Base-by-base conservation (phyloP, 1,284 basidiomycete genomes). In the Tetrapyrgos nigripes region DNA sequence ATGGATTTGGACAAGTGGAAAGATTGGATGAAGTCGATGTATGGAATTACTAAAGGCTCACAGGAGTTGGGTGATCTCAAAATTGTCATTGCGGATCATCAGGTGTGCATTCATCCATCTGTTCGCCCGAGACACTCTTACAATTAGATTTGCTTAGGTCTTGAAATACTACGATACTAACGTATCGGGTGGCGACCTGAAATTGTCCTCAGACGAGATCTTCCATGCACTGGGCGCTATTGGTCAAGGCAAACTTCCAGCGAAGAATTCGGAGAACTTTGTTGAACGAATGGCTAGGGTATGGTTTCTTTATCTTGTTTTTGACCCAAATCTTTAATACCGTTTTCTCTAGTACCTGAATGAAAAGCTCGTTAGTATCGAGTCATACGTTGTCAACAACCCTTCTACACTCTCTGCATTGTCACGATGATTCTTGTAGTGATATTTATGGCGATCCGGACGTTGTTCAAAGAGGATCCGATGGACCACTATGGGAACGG, bases 1-100 rank as follows among this genome's bases (percentile, higher is more conserved):
- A 94, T 96, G 83, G 92, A 97, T 68, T 83, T 79, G 0, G 86
- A 86, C 24, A 83, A 81, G 70, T 96, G 94, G 94, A 79, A 75
- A 19, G 87, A 83, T 55, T 97, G 94, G 94, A 77, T 96, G 74
- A 93, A 91, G 79, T 88, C 86, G 64, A 94, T 93, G 85, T 97
- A 96, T 72, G 88, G 88, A 1, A 76, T 93, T 61, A 69, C 66
- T 21, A 69, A 66, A 48, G 67, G 67, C 0, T 65, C 58, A 10
- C 63, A 63, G 19, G 69, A 74, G 40, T 46, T 77, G 55, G 78
- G 81, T 13, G 77, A 84, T 53, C 85, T 89, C 0, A 73, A 73
- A 4, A 80, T 94, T 11, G 81, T 96, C 17, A 82, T 97, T 53
- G 83, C 91, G 1, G 91, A 97, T 73, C 93, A 96, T 59, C 76